Evolutionary conservation across 176 grass and related monocot species (phyloP), one percentile per base, ranked within the genome.

Genomic region (Oryza glumipatula): DNA sequence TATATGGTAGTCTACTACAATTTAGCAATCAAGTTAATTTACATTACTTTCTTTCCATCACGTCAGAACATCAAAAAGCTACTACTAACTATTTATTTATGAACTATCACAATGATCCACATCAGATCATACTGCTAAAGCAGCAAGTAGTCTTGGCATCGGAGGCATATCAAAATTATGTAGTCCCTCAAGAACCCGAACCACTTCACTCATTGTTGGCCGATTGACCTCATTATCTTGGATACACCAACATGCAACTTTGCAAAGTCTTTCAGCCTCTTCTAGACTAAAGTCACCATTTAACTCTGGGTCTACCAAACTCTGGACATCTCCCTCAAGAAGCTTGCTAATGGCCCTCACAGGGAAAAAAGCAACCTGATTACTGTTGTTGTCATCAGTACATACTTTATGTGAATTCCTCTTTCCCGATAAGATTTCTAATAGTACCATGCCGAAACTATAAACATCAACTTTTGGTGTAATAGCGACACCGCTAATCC

Each of bases 361-460:
- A 58, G 54, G 54, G 54, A 58, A 58, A 58, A 58, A 21, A 0
- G 54, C 54, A 58, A 58, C 54, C 19, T 21, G 54, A 21, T 58
- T 3, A 58, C 19, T 58, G 0, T 58, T 58, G 0, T 58, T 3
- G 54, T 58, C 19, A 2, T 56, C 52, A 56, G 17, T 58, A 58
- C 2, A 0, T 21, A 58, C 58, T 79, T 76, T 69, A 4, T 77
- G 58, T 12, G 21, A 45, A 24, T 92, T 89, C 58, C 86, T 86
- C 7, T 14, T 78, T 6, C 85, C 85, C 0, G 85, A 91, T 73
- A 91, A 46, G 7, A 88, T 77, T 67, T 91, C 89, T 0, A 88
- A 47, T 0, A 91, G 19, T 46, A 88, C 80, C 89, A 91, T 91
- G 7, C 89, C 85, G 2, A 84, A 91, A 65, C 81, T 91, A 21